Evolutionary conservation across 2,329 filamentous ascomycete genomes (phyloP).

Genomic region (Zasmidium citrigriseum): DNA sequence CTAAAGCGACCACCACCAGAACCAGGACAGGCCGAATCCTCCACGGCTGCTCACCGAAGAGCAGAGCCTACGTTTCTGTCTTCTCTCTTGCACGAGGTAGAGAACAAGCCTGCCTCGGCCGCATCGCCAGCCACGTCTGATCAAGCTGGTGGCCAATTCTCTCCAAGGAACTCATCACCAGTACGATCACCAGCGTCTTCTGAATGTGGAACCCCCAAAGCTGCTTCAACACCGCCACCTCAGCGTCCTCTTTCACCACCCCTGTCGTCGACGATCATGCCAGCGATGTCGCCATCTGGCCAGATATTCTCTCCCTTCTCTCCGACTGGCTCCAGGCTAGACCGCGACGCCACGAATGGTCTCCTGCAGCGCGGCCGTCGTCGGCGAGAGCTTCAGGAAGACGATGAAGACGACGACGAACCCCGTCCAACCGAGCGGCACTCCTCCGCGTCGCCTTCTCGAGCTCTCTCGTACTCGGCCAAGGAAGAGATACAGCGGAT

Average conservation of each 20-base stretch:
- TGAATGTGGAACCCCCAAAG: conserved; percentile 67
- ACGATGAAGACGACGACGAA: conserved; percentile 30
- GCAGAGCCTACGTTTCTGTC: conserved; percentile 78
- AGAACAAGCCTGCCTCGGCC: conserved; percentile 52
- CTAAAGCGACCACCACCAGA: conserved; percentile 47
- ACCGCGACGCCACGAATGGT: conserved; percentile 10
- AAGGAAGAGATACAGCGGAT: conserved; percentile 89
- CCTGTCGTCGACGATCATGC: conserved; percentile 71
- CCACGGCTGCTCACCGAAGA: conserved; percentile 30
- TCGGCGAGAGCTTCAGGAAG: conserved; percentile 18
- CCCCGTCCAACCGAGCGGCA: conserved; percentile 23
- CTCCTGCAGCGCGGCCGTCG: conserved; percentile 22
- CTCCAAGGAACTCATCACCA: conserved; percentile 60
- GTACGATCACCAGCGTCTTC: conserved; percentile 66
- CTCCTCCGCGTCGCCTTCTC: conserved; percentile 33
- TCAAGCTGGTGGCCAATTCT: conserved; percentile 34
- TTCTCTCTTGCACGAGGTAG: conserved; percentile 84
- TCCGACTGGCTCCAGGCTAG: conserved; percentile 38
- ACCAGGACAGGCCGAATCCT: conserved; percentile 42
- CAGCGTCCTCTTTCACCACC: conserved; percentile 66
- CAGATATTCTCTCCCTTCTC: conserved; percentile 72
- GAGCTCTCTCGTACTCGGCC: conserved; percentile 70
- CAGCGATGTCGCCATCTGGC: conserved; percentile 64
- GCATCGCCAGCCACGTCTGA: conserved; percentile 35
- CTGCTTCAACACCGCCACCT: conserved; percentile 69